Evolutionary conservation across 192 early-diverging fungal species (phyloP), one percentile per base, ranked within the genome.

Genomic region (Podila minutissima): DNA sequence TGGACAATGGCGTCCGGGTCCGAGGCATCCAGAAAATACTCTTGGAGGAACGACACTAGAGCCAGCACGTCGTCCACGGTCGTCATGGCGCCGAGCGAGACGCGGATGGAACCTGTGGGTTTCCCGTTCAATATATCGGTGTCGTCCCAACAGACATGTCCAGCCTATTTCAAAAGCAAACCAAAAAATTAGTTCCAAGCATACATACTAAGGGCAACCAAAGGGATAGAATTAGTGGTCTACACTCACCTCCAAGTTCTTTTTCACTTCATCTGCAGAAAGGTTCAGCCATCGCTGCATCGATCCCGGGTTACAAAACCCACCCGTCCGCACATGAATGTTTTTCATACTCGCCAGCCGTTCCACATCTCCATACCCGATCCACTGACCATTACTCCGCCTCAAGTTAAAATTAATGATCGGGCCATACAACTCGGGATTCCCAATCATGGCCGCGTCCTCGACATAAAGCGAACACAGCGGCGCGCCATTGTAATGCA

Each of bases 221-320:
- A 12, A 41, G 38, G 38, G 33, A 35, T 7, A 41, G 38, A 41
- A 41, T 41, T 9, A 11, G 15, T 46, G 13, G 41, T 17, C 41
- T 6, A 37, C n/a, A n/a, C 57, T 67, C 67, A 84, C 89, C 78
- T 65, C 83, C 82, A 69, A 83, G 46, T 77, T 91, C 59, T 67
- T 71, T 38, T 69, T 85, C 50, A 94, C 72, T 4, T 92, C 84
- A 0, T 84, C 75, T 0, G 88, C 67, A 1, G 86, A 75, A 8
- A 97, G 67, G n/a, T 84, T 51, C 5, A 96, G 83, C 89, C 91
- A 91, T 12, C 73, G 72, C 35, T 94, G 88, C 33, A 90, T 84
- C 1, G 93, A 91, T 33, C 95, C 95, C 20, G 93, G 93, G 66
- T 96, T 96, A 86, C 95, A 96, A 74, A 91, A 92, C 32, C 93